Evolutionary conservation across 1,139 yeast genomes (phyloP).

Genomic region (Taphrina populina): DNA sequence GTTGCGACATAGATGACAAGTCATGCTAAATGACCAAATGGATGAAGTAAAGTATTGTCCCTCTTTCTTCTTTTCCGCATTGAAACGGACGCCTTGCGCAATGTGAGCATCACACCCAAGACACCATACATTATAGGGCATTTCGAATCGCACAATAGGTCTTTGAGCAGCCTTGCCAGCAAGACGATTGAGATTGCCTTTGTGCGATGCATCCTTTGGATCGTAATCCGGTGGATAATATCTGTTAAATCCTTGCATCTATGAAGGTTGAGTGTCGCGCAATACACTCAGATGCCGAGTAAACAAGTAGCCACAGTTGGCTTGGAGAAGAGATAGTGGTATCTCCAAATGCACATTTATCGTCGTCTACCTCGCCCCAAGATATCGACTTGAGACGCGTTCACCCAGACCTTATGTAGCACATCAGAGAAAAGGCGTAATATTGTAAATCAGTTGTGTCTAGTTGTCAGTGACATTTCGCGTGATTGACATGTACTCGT

Average conservation of each 20-base stretch:
- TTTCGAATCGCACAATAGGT: constrained; percentile 44
- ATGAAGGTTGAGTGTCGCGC: too few relatives aligned
- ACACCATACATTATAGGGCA: constrained; percentile 44
- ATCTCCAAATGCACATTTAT: too few relatives aligned
- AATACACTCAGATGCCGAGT: too few relatives aligned
- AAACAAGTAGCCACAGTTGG: too few relatives aligned
- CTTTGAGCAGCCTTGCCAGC: constrained; percentile 43
- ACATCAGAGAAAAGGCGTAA: too few relatives aligned
- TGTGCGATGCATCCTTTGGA: constrained; percentile 43
- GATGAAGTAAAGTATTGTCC: constrained; percentile 44
- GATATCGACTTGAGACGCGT: too few relatives aligned
- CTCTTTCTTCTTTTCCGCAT: constrained; percentile 44
- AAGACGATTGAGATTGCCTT: constrained; percentile 43
- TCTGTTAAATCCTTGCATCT: constrained; percentile 44
- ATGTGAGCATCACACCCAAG: constrained; percentile 41
- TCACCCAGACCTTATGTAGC: too few relatives aligned
- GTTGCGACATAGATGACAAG: constrained; percentile 43
- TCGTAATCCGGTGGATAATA: constrained; percentile 46
- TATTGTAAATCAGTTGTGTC: too few relatives aligned
- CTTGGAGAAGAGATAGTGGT: too few relatives aligned
- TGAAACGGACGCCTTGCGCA: constrained; percentile 45
- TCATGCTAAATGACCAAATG: constrained; percentile 43
- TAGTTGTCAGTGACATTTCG: too few relatives aligned
- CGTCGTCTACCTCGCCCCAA: too few relatives aligned
- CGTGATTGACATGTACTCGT: too few relatives aligned